Conservation (phyloP, 371 early-diverging fungal genomes). For the Blyttiomyces sp. region DNA sequence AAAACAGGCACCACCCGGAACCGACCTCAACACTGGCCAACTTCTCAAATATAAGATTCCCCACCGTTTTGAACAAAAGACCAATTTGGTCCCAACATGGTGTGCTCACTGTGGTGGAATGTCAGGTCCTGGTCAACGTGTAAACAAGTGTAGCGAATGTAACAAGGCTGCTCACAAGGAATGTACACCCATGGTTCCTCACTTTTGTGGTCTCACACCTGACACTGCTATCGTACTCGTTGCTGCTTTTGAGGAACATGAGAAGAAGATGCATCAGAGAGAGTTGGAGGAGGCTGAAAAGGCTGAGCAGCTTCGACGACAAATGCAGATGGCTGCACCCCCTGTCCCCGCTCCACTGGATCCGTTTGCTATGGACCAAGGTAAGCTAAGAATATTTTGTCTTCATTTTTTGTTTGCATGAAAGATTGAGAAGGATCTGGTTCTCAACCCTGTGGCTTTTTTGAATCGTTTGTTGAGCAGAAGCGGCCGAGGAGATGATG, state of each 20-base stretch:
- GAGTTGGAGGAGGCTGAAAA: slow-evolving; percentile 45
- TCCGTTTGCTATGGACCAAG: not conserved
- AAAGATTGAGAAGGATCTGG: not conserved
- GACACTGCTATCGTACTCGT: slow-evolving; percentile 43
- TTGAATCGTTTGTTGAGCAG: not conserved
- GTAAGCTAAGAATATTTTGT: not conserved
- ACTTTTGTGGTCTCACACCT: slow-evolving; percentile 54
- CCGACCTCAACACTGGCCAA: slow-evolving; percentile 41
- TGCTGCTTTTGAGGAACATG: slow-evolving; percentile 43
- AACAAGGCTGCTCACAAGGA: slow-evolving; percentile 42
- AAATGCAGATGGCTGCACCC: not conserved
- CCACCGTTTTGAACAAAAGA: slow-evolving; percentile 44
- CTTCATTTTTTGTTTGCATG: not conserved
- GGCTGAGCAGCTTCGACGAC: slow-evolving; percentile 9
- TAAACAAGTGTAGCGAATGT: slow-evolving; percentile 51
- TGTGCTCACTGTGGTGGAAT: slow-evolving; percentile 62
- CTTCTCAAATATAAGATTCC: slow-evolving; percentile 53
- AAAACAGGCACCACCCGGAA: slow-evolving; percentile 14
- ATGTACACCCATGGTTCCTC: slow-evolving; percentile 51
- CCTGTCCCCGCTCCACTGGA: not conserved
- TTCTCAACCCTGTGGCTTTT: not conserved
- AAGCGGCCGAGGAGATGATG: not conserved
- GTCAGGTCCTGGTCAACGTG: slow-evolving; percentile 39
- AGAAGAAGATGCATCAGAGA: slow-evolving; percentile 30
- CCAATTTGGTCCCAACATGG: slow-evolving; percentile 42